Evolutionary conservation across 2,329 filamentous ascomycete species (phyloP).

Genomic region (Xylariomycetidae sp.): DNA sequence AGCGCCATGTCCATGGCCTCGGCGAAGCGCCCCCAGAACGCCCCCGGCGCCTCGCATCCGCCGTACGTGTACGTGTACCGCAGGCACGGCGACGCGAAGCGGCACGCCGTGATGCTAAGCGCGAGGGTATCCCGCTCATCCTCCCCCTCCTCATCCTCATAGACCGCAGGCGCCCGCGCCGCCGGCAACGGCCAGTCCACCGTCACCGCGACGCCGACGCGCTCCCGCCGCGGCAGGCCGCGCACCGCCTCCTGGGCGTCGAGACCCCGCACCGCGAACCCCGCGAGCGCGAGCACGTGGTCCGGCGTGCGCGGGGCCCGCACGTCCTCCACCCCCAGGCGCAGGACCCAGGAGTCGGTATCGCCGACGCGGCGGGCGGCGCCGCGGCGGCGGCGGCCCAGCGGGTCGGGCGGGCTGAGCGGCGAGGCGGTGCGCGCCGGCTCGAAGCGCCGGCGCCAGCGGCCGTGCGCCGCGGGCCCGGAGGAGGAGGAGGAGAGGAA

Average conservation of each 20-base stretch:
- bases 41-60: background rate
- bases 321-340: constrained; percentile 3
- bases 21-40: background rate
- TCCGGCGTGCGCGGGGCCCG: constrained; percentile 3
- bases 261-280: background rate
- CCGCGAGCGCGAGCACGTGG: constrained; percentile 7
- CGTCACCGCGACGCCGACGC: background rate
- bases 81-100: constrained; percentile 5
- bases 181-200: no score
- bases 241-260: no score
- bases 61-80: constrained; percentile 5
- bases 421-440: constrained; percentile 3
- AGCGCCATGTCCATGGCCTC: constrained; percentile 1
- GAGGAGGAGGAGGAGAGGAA: no score
- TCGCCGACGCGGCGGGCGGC: constrained; percentile 7
- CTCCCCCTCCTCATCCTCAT: no score
- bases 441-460: constrained; percentile 4
- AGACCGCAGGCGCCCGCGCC: no score
- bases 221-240: background rate
- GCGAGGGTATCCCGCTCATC: no score
- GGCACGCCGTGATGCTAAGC: background rate
- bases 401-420: background rate
- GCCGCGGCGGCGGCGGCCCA: background rate
- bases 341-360: constrained; percentile 6
- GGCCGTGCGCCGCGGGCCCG: constrained; percentile 1